These are phyloP conservation scores for Calcarisporium arbuscula DNA, from an alignment of 2,329 filamentous ascomycete genomes.

Conservation along the genomic window DNA sequence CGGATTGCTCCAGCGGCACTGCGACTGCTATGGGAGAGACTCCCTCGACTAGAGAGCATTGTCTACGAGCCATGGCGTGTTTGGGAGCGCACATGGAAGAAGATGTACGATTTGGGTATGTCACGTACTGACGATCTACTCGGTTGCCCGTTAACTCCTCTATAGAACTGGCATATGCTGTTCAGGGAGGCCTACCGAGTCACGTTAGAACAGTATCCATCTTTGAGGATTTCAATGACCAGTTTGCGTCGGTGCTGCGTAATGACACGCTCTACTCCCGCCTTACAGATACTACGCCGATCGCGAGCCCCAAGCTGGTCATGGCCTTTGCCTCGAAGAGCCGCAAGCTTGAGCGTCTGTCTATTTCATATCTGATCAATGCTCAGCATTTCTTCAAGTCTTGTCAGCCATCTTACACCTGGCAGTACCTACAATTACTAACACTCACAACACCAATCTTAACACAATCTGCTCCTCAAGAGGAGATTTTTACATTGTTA, in stretches of 20 bases:
- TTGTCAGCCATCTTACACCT: slow-evolving; percentile 4
- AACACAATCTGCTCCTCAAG: slow-evolving; percentile 3
- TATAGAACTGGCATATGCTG: slow-evolving; percentile 4
- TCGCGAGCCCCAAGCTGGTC: slow-evolving; percentile 1
- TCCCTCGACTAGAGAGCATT: slow-evolving; percentile 9
- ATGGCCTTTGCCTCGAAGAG: slow-evolving; percentile 6
- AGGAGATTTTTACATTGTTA: not conserved
- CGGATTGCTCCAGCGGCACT: slow-evolving; percentile 4
- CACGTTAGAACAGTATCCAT: slow-evolving; percentile 7
- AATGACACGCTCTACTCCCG: not conserved
- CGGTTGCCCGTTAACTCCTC: slow-evolving; percentile 5
- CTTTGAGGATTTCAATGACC: slow-evolving; percentile 8
- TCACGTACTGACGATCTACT: slow-evolving; percentile 6
- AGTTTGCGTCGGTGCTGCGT: slow-evolving; percentile 5
- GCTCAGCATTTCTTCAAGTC: slow-evolving; percentile 6
- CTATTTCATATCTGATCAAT: slow-evolving; percentile 8
- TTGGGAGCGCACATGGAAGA: slow-evolving; percentile 4
- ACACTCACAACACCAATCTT: slow-evolving; percentile 6
- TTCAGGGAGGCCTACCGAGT: slow-evolving; percentile 6
- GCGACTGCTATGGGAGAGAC: slow-evolving; percentile 5
- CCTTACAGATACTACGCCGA: slow-evolving; percentile 4
- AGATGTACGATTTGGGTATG: slow-evolving; percentile 7
- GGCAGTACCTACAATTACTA: slow-evolving; percentile 1
- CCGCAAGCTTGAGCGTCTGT: slow-evolving; percentile 7
- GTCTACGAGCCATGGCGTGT: slow-evolving; percentile 9